Conservation (phyloP, 2,329 filamentous ascomycete genomes). For the Acrodontium crateriforme region DNA sequence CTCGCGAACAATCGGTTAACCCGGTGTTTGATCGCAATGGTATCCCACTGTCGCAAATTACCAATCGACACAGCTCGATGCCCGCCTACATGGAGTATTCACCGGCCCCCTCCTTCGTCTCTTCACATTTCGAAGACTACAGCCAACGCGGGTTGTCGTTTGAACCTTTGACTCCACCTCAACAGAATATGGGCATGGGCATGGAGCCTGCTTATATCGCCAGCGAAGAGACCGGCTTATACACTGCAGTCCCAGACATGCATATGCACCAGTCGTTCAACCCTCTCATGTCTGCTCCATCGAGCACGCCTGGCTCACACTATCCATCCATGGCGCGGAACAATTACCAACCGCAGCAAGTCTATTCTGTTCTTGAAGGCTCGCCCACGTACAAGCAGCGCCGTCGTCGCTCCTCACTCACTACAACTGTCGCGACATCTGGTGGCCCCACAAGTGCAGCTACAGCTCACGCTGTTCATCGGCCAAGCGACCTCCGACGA, state of each 20-base stretch:
- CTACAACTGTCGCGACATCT: conserved; percentile 47
- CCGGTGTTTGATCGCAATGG: conserved; percentile 79
- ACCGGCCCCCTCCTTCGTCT: conserved; percentile 91
- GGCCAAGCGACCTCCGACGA: conserved; percentile 78
- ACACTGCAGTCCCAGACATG: conserved; percentile 87
- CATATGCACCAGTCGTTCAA: conserved; percentile 63
- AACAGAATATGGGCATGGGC: conserved; percentile 72
- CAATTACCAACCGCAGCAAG: conserved; percentile 66
- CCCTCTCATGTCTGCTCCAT: conserved; percentile 81
- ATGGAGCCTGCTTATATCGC: conserved; percentile 93
- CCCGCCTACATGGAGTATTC: conserved; percentile 97
- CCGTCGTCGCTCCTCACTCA: conserved; percentile 82
- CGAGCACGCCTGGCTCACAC: conserved; percentile 66
- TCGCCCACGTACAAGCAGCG: conserved; percentile 98
- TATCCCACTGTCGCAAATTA: conserved; percentile 65
- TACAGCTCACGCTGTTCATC: conserved; percentile 47
- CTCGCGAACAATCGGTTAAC: conserved; percentile 67
- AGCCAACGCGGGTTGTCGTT: conserved; percentile 92
- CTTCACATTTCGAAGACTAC: conserved; percentile 97
- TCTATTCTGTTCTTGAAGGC: conserved; percentile 81
- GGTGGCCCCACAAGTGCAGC: conserved; percentile 44
- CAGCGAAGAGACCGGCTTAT: conserved; percentile 92
- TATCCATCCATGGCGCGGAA: conserved; percentile 57
- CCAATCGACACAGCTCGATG: conserved; percentile 97
- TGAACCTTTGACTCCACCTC: conserved; percentile 90